Evolutionary conservation across 2,329 filamentous ascomycete species (phyloP).

Genomic region (Colletotrichum tamarilloi): DNA sequence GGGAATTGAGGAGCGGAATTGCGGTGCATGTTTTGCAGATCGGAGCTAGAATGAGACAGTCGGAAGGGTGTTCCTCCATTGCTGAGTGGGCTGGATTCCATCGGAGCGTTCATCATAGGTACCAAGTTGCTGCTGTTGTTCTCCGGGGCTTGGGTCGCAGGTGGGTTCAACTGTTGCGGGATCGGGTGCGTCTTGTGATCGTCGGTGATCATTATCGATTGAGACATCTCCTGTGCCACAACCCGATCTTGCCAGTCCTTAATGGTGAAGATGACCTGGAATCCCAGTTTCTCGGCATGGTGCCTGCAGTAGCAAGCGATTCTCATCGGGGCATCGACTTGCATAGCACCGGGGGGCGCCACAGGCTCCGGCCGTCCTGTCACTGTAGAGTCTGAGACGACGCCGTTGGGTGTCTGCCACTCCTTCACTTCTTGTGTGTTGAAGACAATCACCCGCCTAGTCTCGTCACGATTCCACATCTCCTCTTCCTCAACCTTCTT

Average conservation of each 20-base stretch:
- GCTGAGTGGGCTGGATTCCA: conserved; percentile 47
- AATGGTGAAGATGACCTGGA: conserved; percentile 93
- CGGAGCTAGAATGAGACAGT: conserved; percentile 70
- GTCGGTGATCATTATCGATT: conserved; percentile 96
- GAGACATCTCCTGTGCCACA: conserved; percentile 85
- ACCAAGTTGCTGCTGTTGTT: conserved; percentile 23
- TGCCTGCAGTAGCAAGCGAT: conserved; percentile 98
- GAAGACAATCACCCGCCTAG: conserved; percentile 87
- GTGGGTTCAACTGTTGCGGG: conserved; percentile 44
- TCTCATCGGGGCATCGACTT: conserved; percentile 90
- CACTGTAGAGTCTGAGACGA: conserved; percentile 51
- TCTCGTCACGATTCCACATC: conserved; percentile 83
- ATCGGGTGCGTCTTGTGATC: conserved; percentile 88
- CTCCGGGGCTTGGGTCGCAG: conserved; percentile 33
- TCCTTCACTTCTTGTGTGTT: conserved; percentile 90
- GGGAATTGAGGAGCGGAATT: conserved; percentile 52
- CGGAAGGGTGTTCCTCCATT: conserved; percentile 57
- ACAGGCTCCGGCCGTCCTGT: conserved; percentile 58
- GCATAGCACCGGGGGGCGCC: conserved; percentile 68
- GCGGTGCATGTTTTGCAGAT: conserved; percentile 69
- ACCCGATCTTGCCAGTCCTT: conserved; percentile 83
- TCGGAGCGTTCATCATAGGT: conserved; percentile 27
- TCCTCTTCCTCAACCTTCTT: conserved; percentile 95
- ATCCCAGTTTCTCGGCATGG: conserved; percentile 92
- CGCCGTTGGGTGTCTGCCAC: conserved; percentile 69